Conservation (phyloP, 1,284 basidiomycete species). For the Naganishia albida region DNA sequence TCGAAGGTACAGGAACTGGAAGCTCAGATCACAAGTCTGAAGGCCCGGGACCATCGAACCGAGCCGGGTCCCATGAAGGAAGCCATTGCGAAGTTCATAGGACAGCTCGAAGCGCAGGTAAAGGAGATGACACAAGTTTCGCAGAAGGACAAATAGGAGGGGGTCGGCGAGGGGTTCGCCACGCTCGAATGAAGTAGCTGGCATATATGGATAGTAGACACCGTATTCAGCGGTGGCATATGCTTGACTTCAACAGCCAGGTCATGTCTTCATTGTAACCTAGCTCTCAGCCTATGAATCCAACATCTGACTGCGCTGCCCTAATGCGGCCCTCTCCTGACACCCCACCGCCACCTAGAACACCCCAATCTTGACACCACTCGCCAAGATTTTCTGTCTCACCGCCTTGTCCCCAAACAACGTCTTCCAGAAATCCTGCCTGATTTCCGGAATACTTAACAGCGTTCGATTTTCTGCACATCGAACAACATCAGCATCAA, state of each 20-base stretch:
- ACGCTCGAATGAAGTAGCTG: too few species aligned
- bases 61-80: too few species aligned
- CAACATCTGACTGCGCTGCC: not conserved
- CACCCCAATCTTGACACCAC: constrained; percentile 45
- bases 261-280: not conserved
- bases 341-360: constrained; percentile 38
- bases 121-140: too few species aligned
- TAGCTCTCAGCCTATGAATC: not conserved
- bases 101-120: too few species aligned
- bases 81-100: too few species aligned
- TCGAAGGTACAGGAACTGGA: too few species aligned
- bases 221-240: not conserved
- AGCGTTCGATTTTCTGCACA: constrained; percentile 50
- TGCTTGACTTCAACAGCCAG: not conserved
- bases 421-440: constrained; percentile 52
- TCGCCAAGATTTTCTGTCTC: constrained; percentile 41
- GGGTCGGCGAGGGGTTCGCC: too few species aligned
- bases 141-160: too few species aligned
- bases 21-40: too few species aligned
- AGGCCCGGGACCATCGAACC: too few species aligned
- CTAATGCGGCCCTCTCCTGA: not conserved
- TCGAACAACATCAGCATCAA: not conserved
- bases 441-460: constrained; percentile 51
- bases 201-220: too few species aligned
- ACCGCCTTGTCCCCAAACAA: constrained; percentile 45